phyloP scores from a whole-genome alignment of 805 yeast species.

The Priceomyces medius region DNA sequence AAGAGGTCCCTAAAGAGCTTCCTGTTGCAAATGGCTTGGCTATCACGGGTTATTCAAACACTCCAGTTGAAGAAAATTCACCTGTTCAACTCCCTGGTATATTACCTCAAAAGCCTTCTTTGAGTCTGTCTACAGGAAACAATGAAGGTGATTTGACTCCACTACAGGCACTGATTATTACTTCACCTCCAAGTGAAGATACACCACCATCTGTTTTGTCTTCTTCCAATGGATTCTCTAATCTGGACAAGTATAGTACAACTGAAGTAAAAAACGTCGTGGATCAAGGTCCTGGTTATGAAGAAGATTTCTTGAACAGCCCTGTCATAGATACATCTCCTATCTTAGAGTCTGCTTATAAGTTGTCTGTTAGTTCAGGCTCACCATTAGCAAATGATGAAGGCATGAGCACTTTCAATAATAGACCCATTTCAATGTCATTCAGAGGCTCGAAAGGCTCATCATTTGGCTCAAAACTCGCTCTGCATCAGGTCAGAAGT shows the following conservation, averaged over 20 bases:
- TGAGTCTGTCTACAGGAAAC: conserved; percentile 1
- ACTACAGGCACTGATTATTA: conserved; percentile 4
- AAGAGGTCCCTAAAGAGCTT: neutral
- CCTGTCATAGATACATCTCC: conserved; percentile 18
- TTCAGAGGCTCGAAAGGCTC: conserved; percentile 65
- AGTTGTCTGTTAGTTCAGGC: conserved; percentile 5
- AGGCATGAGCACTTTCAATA: conserved; percentile 13
- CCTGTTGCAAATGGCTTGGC: neutral
- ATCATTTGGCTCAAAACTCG: conserved; percentile 41
- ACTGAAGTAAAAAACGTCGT: neutral
- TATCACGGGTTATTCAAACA: neutral
- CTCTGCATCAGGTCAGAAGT: conserved; percentile 27
- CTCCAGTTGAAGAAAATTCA: neutral
- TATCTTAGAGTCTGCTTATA: conserved; percentile 18
- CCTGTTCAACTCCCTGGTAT: neutral
- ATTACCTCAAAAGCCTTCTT: neutral
- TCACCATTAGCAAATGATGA: conserved; percentile 7
- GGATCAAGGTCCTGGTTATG: neutral
- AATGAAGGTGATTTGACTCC: conserved; percentile 4
- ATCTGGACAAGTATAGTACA: neutral
- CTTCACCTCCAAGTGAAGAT: conserved; percentile 4
- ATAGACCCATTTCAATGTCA: conserved; percentile 50
- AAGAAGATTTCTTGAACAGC: neutral
- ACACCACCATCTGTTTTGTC: conserved; percentile 4
- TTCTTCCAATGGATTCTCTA: neutral